Conservation (phyloP, 1,284 basidiomycete species). For the Flammula alnicola region DNA sequence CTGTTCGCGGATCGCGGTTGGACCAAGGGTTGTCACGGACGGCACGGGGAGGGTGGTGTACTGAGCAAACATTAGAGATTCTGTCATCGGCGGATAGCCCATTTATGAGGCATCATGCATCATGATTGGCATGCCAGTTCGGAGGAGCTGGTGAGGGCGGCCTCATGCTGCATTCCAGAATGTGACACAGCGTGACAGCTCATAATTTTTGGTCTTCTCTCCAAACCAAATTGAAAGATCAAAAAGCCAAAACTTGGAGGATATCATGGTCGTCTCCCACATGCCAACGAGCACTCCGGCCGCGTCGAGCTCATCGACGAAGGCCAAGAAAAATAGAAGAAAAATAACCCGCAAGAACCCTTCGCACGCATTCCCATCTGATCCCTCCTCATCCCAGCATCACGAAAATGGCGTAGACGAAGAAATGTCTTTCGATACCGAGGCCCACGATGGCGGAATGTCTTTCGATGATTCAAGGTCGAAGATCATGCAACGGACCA, state of each 20-base stretch:
- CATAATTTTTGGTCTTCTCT: slow-evolving; percentile 19
- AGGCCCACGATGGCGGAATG: slow-evolving; percentile 9
- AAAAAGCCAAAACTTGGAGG: slow-evolving; percentile 3
- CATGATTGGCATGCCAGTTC: no score
- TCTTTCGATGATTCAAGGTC: slow-evolving; percentile 9
- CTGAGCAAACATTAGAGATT: no score
- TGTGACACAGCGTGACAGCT: slow-evolving; percentile 20
- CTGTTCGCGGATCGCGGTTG: no score
- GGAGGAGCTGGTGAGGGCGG: no score
- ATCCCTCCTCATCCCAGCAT: slow-evolving; percentile 24
- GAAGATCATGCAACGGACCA: slow-evolving; percentile 1
- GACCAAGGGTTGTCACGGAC: no score
- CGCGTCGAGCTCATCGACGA: slow-evolving; percentile 27
- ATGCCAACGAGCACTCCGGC: slow-evolving; percentile 31
- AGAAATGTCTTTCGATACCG: slow-evolving; percentile 32
- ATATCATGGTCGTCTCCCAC: slow-evolving; percentile 61
- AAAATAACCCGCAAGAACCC: slow-evolving; percentile 53
- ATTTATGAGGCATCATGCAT: no score
- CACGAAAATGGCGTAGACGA: slow-evolving; percentile 35
- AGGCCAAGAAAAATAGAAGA: slow-evolving; percentile 56
- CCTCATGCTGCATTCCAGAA: no score
- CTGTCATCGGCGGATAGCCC: no score
- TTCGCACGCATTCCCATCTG: slow-evolving; percentile 24
- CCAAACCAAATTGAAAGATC: neutral
- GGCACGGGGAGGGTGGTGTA: no score